Evolutionary conservation across 2,329 filamentous ascomycete genomes (phyloP).

Genomic region (Arthroderma sp.): DNA sequence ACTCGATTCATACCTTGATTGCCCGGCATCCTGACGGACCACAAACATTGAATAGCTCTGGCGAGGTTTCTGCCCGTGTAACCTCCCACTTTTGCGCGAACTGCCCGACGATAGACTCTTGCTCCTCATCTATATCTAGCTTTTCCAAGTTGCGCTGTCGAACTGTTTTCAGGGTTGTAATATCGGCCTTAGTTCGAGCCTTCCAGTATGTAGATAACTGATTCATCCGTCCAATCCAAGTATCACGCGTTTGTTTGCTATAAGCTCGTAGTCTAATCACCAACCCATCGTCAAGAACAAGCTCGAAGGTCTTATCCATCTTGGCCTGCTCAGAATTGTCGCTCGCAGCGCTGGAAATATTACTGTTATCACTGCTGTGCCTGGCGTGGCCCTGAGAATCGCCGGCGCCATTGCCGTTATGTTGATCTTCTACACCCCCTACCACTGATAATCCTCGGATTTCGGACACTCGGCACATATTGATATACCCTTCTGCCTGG

Average conservation of each 20-base stretch:
- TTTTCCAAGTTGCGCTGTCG: constrained; percentile 47
- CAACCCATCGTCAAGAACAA: constrained; percentile 50
- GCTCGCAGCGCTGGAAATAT: constrained; percentile 36
- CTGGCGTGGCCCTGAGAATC: constrained; percentile 42
- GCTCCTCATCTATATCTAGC: constrained; percentile 53
- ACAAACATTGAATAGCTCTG: constrained; percentile 56
- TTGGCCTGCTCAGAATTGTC: constrained; percentile 35
- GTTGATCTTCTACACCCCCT: constrained; percentile 42
- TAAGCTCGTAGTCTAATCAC: constrained; percentile 50
- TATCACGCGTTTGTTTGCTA: constrained; percentile 44
- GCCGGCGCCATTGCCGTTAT: constrained; percentile 43
- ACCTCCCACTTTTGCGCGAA: constrained; percentile 59
- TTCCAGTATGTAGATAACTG: constrained; percentile 52
- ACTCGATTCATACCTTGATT: constrained; percentile 35
- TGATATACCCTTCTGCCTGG: constrained; percentile 52
- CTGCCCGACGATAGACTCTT: constrained; percentile 53
- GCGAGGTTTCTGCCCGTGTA: constrained; percentile 49
- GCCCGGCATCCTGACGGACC: constrained; percentile 51
- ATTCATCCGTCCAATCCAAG: constrained; percentile 50
- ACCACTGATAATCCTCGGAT: constrained; percentile 45
- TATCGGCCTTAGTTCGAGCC: constrained; percentile 43
- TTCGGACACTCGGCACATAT: constrained; percentile 46
- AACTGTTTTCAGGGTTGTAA: constrained; percentile 45
- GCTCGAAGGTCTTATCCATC: constrained; percentile 48
- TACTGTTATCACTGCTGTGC: constrained; percentile 21